phyloP scores from a whole-genome alignment of 2,329 filamentous ascomycete species.

The Sporothrix pallida region DNA sequence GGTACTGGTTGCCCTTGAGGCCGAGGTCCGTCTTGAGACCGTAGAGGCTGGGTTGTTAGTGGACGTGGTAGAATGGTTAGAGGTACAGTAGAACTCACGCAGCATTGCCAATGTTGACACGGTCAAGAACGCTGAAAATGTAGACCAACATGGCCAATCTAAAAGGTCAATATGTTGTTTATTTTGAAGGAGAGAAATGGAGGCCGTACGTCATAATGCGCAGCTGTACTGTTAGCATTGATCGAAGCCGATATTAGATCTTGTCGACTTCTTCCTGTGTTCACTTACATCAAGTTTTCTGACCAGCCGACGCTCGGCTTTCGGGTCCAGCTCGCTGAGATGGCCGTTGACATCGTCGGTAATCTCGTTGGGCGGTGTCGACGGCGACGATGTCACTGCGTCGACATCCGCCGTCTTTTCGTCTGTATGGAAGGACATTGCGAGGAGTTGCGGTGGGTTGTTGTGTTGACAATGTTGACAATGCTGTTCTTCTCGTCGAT shows the following conservation, averaged over 20 bases:
- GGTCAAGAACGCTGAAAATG: constrained; percentile 18
- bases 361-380: not conserved
- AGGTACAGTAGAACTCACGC: not conserved
- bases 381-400: not conserved
- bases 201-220: constrained; percentile 21
- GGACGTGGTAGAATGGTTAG: not conserved
- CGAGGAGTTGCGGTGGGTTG: not conserved
- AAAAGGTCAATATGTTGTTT: too few relatives aligned
- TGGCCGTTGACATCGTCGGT: not conserved
- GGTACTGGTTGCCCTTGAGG: constrained; percentile 34
- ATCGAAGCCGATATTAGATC: not conserved
- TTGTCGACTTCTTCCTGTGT: not conserved
- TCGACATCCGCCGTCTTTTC: not conserved
- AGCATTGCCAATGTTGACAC: constrained; percentile 23
- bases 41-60: constrained; percentile 22
- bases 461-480: not conserved
- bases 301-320: not conserved
- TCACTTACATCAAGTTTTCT: constrained; percentile 16
- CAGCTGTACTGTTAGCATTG: constrained; percentile 1
- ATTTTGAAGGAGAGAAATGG: too few relatives aligned
- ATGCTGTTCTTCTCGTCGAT: not conserved
- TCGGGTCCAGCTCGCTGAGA: not conserved
- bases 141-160: constrained; percentile 19
- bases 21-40: constrained; percentile 16
- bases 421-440: constrained; percentile 9